Conservation (phyloP, 2,329 filamentous ascomycete genomes). For the Stagonosporopsis rhizophila region DNA sequence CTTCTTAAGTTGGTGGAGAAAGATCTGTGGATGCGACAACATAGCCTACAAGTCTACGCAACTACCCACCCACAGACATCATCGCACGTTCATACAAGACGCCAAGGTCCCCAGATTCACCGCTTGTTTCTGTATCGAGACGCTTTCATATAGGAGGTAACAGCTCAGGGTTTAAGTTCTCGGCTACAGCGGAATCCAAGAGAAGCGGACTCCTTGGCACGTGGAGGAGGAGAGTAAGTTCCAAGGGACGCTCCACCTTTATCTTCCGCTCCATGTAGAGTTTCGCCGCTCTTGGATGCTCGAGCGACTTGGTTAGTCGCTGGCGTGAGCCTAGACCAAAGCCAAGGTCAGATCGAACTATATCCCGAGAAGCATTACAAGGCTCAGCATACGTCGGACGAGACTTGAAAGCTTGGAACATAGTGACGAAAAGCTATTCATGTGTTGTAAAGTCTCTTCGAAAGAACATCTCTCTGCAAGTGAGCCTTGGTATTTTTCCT, state of each 20-base stretch:
- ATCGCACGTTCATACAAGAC: neutral
- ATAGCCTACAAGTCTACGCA: neutral
- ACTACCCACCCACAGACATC: neutral
- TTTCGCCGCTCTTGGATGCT: neutral
- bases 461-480: neutral
- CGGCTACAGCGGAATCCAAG: conserved; percentile 4
- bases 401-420: neutral
- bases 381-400: conserved; percentile 1
- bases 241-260: neutral
- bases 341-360: neutral
- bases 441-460: neutral
- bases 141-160: too few species aligned
- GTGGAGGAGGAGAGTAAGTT: neutral
- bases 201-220: neutral
- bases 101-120: neutral
- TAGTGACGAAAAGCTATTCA: neutral
- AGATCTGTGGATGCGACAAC: neutral
- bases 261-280: neutral
- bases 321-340: neutral
- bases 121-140: neutral
- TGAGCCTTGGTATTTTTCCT: neutral
- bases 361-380: neutral
- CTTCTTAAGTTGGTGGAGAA: too few species aligned
- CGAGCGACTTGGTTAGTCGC: neutral
- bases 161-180: neutral